A percentile compares a stretch with the other conserved stretches of the same genome.
Evolutionary conservation across 768 basidiomycete genomes (phyloP).

Genomic region (Termitomyces sp.): DNA sequence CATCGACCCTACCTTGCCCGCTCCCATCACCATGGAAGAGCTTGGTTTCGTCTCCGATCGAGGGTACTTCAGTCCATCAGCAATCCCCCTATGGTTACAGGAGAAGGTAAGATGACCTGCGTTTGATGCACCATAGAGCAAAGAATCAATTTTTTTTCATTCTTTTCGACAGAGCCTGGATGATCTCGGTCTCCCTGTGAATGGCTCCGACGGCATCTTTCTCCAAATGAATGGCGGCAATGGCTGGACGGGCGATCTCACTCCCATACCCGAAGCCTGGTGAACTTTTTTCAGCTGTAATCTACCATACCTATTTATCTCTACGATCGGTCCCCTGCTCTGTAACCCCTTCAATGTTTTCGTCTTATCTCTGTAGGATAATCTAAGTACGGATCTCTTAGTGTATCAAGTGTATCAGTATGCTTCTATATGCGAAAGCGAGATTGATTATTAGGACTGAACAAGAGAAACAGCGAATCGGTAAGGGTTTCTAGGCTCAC

Average conservation of each 20-base stretch:
- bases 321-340: background rate
- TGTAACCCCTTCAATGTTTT: background rate
- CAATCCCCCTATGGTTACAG: conserved; percentile 89
- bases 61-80: conserved; percentile 69
- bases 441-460: background rate
- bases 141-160: background rate
- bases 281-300: conserved; percentile 28
- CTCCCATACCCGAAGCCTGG: conserved; percentile 82
- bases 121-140: background rate
- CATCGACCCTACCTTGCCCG: conserved; percentile 47
- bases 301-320: background rate
- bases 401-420: conserved; percentile 4
- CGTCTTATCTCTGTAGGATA: background rate
- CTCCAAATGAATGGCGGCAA: conserved; percentile 65
- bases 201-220: conserved; percentile 91
- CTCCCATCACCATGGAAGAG: conserved; percentile 82
- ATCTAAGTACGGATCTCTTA: too few species aligned
- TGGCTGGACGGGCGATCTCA: conserved; percentile 76
- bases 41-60: conserved; percentile 67
- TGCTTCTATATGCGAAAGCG: background rate
- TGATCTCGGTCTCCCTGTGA: conserved; percentile 88
- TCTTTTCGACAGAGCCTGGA: conserved; percentile 60
- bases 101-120: conserved; percentile 62
- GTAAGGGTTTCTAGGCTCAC: too few species aligned
- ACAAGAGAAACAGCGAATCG: background rate